A percentile compares a stretch with the other conserved stretches of the same genome.
These are phyloP conservation scores for Fusarium torulosum DNA, from an alignment of 2,329 filamentous ascomycete species.

Conservation along the genomic window DNA sequence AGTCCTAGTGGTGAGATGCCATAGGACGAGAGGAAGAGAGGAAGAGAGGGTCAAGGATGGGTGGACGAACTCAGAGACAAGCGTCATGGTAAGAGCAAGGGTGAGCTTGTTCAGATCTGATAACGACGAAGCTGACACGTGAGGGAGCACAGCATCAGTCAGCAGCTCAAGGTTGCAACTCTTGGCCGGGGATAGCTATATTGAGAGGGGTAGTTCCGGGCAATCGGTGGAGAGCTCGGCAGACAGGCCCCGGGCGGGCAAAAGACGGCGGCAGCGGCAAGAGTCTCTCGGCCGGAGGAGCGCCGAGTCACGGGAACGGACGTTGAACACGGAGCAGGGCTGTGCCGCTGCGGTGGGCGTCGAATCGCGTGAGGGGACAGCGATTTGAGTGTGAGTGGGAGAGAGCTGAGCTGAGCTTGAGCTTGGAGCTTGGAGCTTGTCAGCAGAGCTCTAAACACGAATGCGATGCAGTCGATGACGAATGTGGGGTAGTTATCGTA, in stretches of 20 bases:
- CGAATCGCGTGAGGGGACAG: conserved; percentile 20
- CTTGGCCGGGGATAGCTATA: conserved; percentile 18
- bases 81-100: conserved; percentile 43
- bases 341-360: conserved; percentile 11
- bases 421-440: conserved; percentile 25
- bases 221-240: conserved; percentile 32
- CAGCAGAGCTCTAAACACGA: conserved; percentile 39
- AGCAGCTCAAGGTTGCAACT: conserved; percentile 22
- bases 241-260: conserved; percentile 13
- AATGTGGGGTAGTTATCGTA: conserved; percentile 41
- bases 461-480: conserved; percentile 34
- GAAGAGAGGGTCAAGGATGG: conserved; percentile 24
- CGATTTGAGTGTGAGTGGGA: conserved; percentile 16
- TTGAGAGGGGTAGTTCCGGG: conserved; percentile 15
- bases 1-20: not conserved
- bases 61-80: conserved; percentile 50
- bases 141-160: conserved; percentile 33
- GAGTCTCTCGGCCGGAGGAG: conserved; percentile 17
- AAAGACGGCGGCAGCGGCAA: conserved; percentile 3
- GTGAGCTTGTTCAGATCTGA: conserved; percentile 29
- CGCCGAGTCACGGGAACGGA: conserved; percentile 29
- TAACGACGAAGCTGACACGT: conserved; percentile 17
- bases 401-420: conserved; percentile 13
- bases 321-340: conserved; percentile 24
- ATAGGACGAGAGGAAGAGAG: too few relatives aligned